phyloP scores from a whole-genome alignment of 352 stramenopile species.

The Aphanomyces stellatus region DNA sequence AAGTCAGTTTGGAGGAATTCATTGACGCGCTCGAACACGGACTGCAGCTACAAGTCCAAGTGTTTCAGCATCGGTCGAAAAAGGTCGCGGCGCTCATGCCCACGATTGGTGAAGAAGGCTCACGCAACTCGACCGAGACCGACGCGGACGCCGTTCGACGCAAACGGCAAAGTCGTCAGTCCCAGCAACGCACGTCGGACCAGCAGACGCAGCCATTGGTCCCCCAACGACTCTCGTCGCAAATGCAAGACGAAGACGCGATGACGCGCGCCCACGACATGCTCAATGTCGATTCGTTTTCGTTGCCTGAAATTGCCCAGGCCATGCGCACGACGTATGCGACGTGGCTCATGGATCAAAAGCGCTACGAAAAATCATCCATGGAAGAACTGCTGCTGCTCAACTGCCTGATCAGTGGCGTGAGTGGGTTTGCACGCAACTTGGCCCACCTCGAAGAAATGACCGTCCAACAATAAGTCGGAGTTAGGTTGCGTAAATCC shows the following conservation, averaged over 20 bases:
- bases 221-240: not conserved
- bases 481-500: not conserved
- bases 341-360: constrained; percentile 66
- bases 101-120: not conserved
- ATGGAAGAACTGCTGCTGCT: constrained; percentile 81
- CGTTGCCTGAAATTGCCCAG: constrained; percentile 51
- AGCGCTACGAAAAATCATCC: constrained; percentile 60
- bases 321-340: constrained; percentile 73
- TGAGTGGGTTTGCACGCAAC: constrained; percentile 60
- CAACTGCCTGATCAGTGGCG: constrained; percentile 71
- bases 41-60: constrained; percentile 65
- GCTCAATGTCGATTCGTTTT: constrained; percentile 75
- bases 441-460: constrained; percentile 71
- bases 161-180: no score
- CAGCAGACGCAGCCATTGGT: not conserved
- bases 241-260: not conserved
- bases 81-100: not conserved
- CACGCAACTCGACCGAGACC: not conserved
- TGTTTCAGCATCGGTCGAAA: constrained; percentile 34
- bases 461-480: constrained; percentile 18
- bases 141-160: not conserved
- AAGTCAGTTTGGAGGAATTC: constrained; percentile 76
- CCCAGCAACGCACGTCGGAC: not conserved
- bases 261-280: constrained; percentile 75
- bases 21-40: constrained; percentile 64